These are phyloP conservation scores for Hypomontagnella submonticulosa DNA, from an alignment of 495 filamentous ascomycete species.

Conservation along the genomic window DNA sequence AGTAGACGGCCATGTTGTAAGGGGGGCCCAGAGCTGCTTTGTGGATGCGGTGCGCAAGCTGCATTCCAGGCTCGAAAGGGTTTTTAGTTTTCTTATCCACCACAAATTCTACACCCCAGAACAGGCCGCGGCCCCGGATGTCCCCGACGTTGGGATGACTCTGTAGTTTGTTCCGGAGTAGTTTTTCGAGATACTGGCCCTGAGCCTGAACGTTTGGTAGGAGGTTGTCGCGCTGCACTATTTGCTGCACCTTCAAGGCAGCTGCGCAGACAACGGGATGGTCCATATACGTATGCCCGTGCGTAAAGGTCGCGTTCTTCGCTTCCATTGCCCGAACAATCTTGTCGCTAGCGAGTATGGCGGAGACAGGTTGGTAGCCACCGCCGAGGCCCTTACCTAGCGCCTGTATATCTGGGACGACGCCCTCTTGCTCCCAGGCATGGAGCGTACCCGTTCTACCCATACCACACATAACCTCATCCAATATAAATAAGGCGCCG, in stretches of 20 bases:
- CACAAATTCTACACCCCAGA: slow-evolving; percentile 72
- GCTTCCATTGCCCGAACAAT: slow-evolving; percentile 61
- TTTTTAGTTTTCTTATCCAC: slow-evolving; percentile 58
- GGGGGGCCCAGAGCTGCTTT: slow-evolving; percentile 61
- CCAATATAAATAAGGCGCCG: slow-evolving; percentile 78
- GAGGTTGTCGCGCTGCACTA: slow-evolving; percentile 66
- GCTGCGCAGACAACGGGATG: slow-evolving; percentile 70
- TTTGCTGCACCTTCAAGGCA: slow-evolving; percentile 68
- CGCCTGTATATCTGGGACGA: slow-evolving; percentile 67
- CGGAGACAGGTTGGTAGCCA: slow-evolving; percentile 67
- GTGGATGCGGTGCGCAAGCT: slow-evolving; percentile 62
- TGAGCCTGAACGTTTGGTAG: slow-evolving; percentile 62
- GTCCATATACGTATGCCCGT: slow-evolving; percentile 72
- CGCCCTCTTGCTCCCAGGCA: slow-evolving; percentile 72
- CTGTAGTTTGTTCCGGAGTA: slow-evolving; percentile 57
- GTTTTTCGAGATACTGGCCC: slow-evolving; percentile 60
- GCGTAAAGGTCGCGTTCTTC: slow-evolving; percentile 56
- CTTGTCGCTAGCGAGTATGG: slow-evolving; percentile 63
- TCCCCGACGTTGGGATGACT: slow-evolving; percentile 69
- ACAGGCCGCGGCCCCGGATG: slow-evolving; percentile 71
- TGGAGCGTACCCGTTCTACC: slow-evolving; percentile 74
- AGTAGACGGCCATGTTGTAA: slow-evolving; percentile 75
- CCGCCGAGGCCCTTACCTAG: slow-evolving; percentile 69
- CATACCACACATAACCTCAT: slow-evolving; percentile 86
- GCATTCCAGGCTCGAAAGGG: slow-evolving; percentile 57